phyloP scores from a whole-genome alignment of 1,284 basidiomycete genomes.

The Puccinia novopanici region DNA sequence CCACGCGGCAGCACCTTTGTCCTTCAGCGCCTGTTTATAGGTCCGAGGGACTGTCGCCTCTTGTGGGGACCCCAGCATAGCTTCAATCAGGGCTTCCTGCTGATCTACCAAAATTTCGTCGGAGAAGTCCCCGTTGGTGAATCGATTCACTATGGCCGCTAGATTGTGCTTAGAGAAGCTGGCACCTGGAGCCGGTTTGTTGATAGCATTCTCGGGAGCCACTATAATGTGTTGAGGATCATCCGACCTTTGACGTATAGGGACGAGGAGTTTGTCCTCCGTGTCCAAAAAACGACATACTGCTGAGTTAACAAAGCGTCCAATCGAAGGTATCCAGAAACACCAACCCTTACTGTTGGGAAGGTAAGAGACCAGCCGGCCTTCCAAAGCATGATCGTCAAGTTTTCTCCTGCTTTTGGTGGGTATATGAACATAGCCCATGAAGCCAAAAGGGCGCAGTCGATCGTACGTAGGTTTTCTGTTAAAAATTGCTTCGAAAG shows the following conservation, averaged over 20 bases:
- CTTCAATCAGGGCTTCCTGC: background rate
- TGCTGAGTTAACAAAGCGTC: slow-evolving; percentile 4
- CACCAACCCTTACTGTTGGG: slow-evolving; percentile 6
- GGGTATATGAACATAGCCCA: slow-evolving; percentile 8
- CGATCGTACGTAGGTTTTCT: background rate
- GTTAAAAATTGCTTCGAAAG: background rate
- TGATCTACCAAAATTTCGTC: background rate
- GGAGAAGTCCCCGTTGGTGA: background rate
- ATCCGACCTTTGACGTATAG: background rate
- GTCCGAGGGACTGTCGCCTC: background rate
- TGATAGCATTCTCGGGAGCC: background rate
- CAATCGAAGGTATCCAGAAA: background rate
- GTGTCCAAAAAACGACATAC: background rate
- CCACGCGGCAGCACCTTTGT: background rate
- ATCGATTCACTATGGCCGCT: background rate
- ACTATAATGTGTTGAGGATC: background rate
- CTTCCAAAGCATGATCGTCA: background rate
- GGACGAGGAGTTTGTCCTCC: background rate
- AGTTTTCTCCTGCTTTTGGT: background rate
- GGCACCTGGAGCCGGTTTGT: background rate
- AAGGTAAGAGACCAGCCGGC: background rate
- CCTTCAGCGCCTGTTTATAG: background rate
- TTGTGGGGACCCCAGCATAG: too few relatives aligned
- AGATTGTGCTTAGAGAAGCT: background rate
- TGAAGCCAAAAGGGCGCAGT: background rate